Evolutionary conservation across 202 grass and related monocot species (phyloP), one percentile per base, ranked within the genome.

Genomic region (Setaria viridis): DNA sequence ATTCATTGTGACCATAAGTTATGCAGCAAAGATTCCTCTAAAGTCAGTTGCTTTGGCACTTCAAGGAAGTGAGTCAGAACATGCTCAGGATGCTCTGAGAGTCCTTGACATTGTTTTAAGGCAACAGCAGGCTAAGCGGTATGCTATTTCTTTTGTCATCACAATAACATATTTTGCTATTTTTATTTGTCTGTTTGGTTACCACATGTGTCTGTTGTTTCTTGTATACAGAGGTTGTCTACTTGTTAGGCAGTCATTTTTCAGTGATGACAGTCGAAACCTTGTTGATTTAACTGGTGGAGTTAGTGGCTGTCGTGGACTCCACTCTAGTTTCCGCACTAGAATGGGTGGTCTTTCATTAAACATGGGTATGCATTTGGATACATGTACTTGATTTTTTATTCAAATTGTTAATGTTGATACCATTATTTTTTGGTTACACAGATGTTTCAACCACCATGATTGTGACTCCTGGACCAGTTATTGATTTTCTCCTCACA

Each of bases 391-490:
- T 67, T 30, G 12, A 53, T 77, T 84, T 84, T 84, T 67, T 42
- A 70, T 89, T 57, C 17, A 21, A 54, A 42, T 81, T 77, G n/a
- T 32, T 19, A 47, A 70, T 81, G 39, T 39, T 86, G 63, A 74
- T 80, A 63, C 50, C 47, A 83, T 55, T 33, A 6, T 54, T 78
- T 42, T 80, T n/a, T 37, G 59, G 48, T 70, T 83, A 34, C 57
- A n/a, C 85, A 98, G 95, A 98, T 98, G 95, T 98, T 89, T 92
- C 95, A 4, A 98, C 95, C 11, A 95, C 95, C 46, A 93, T 95
- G 95, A 93, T 95, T 80, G 82, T 95, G 67, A 95, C 91, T 64
- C 95, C 95, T 47, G 95, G 95, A 71, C 95, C 95, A 25, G 95
- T 93, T 81, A 20, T 95, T 79, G 79, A 93, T 62, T 98, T 98